A percentile compares a stretch with the other conserved stretches of the same genome.
Evolutionary conservation across 495 filamentous ascomycete species (phyloP).

Genomic region (Filosporella fistucella): DNA sequence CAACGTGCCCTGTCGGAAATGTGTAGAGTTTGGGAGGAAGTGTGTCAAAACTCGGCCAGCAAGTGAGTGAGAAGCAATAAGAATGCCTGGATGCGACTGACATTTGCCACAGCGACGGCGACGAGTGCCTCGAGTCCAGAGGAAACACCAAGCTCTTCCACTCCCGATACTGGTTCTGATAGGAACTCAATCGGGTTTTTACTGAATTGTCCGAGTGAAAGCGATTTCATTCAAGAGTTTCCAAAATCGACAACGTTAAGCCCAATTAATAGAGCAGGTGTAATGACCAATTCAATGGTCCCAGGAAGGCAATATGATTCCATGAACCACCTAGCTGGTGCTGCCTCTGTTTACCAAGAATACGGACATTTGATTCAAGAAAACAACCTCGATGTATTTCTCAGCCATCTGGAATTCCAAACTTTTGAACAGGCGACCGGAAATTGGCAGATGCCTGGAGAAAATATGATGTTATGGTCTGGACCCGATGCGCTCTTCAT

Average conservation of each 20-base stretch:
- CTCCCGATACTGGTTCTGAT: constrained; percentile 18
- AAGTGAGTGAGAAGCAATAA: constrained; percentile 7
- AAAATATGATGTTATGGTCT: constrained; percentile 18
- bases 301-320: not conserved
- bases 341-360: constrained; percentile 3
- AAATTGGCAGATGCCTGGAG: constrained; percentile 19
- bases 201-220: constrained; percentile 19
- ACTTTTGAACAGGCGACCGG: constrained; percentile 17
- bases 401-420: constrained; percentile 16
- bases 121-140: constrained; percentile 18
- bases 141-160: constrained; percentile 7
- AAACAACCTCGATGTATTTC: constrained; percentile 16
- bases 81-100: constrained; percentile 7
- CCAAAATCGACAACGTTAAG: constrained; percentile 15
- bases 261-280: constrained; percentile 1
- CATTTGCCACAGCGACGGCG: not conserved
- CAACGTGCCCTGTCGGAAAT: constrained; percentile 23
- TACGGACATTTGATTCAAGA: constrained; percentile 10
- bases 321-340: not conserved
- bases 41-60: constrained; percentile 21
- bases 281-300: not conserved
- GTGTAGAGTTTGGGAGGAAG: constrained; percentile 23
- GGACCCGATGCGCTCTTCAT: constrained; percentile 10
- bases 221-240: constrained; percentile 21
- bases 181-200: constrained; percentile 26